Conservation (phyloP, 73 alveolate species). For the Paramecium caudatum region DNA sequence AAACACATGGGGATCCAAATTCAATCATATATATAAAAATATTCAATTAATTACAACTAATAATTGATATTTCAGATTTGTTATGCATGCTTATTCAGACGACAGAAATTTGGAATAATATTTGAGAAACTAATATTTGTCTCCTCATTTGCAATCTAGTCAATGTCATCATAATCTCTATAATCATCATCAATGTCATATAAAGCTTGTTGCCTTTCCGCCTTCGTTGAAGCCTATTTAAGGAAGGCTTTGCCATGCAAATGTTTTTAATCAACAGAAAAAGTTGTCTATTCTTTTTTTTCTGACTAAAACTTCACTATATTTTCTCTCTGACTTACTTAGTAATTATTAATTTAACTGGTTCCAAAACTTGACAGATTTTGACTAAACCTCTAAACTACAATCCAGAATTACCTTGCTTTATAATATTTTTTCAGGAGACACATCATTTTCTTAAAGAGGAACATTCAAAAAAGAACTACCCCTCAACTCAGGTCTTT, state of each 20-base stretch:
- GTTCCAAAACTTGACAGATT: constrained; percentile 53
- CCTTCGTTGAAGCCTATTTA: background rate
- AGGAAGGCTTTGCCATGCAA: background rate
- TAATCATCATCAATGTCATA: constrained; percentile 47
- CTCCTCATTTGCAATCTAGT: constrained; percentile 24
- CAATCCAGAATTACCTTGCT: background rate
- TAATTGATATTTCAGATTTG: too few relatives aligned
- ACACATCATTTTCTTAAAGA: background rate
- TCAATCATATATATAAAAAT: background rate
- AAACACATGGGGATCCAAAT: constrained; percentile 7
- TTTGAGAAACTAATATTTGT: background rate
- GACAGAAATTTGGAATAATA: background rate
- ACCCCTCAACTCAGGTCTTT: background rate
- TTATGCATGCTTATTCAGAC: background rate
- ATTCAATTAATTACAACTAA: constrained; percentile 1
- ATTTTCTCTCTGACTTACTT: background rate
- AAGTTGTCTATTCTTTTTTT: background rate
- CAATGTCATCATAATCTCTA: constrained; percentile 42
- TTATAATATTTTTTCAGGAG: background rate
- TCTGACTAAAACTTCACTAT: background rate
- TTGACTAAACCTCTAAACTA: background rate
- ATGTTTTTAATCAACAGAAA: background rate
- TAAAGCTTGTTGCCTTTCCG: background rate
- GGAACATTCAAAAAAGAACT: constrained; percentile 24
- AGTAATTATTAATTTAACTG: background rate